Base-by-base conservation (phyloP, 2,329 filamentous ascomycete species). In the Nigrograna mackinnonii region DNA sequence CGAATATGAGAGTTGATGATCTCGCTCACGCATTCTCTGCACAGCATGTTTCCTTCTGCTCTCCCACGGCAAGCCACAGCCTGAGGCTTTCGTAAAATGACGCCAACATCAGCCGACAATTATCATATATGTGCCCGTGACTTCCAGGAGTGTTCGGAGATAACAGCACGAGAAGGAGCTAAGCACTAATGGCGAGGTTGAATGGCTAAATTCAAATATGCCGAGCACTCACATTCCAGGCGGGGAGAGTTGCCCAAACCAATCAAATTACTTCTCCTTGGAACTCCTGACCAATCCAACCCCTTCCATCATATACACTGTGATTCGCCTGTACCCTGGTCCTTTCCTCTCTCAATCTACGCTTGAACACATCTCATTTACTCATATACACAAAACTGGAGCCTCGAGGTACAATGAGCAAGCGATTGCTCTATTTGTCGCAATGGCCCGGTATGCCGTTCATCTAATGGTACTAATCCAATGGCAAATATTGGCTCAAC, bases 131-230 rank as follows among this genome's bases (percentile, higher is more conserved):
- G n/a, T n/a, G n/a, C n/a, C n/a, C n/a, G n/a, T n/a, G 24, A 28
- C 24, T 9, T 28, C 24, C 9, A 28, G 24, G 24, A 28, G n/a
- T 28, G n/a, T 11, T 11, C 7, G 11, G 31, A 9, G 9, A 11
- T 33, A 33, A 33, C 31, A 33, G 9, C 31, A 17, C 7, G 9
- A 7, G 31, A 17, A 16, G 11, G 9, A 16, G 31, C 7, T 17
- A 33, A 9, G 9, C 11, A 33, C 16, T 12, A 9, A 12, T 33
- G 24, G 9, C 24, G 24, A n/a, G 24, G 9, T 28, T n/a, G 24
- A 28, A 9, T 40, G 50, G 46, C 48, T 52, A 51, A 55, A 54
- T 50, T 35, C 41, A 49, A 11, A 51, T 24, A 13, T 49, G 46
- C 47, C 49, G 48, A 38, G 35, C 44, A 42, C 36, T 24, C 38